Conservation (phyloP, 148 eudicot species). For the Euryodendron excelsum region DNA sequence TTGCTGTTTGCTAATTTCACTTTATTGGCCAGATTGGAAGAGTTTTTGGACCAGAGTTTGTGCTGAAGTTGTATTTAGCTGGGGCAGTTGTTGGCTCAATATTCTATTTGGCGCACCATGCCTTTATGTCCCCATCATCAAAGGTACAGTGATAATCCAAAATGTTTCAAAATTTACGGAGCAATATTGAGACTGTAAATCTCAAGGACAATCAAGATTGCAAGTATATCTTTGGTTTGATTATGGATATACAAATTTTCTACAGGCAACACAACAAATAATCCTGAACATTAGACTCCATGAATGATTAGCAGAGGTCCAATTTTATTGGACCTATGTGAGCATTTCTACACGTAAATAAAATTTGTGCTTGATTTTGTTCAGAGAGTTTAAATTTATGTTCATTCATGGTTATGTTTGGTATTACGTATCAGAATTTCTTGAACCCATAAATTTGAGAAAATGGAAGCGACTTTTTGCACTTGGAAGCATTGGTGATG, state of each 20-base stretch:
- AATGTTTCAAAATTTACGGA: neutral
- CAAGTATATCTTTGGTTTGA: neutral
- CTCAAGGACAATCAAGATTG: neutral
- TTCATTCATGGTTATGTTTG: neutral
- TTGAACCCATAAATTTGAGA: neutral
- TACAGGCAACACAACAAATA: neutral
- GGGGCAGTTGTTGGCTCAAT: conserved; percentile 82
- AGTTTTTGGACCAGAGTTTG: conserved; percentile 58
- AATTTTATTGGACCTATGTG: neutral
- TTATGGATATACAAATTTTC: neutral
- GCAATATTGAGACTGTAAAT: neutral
- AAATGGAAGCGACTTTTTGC: neutral
- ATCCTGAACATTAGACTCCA: neutral
- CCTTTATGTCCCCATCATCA: conserved; percentile 33
- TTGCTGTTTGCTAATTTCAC: conserved; percentile 11
- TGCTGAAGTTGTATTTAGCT: conserved; percentile 74
- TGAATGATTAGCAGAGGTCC: neutral
- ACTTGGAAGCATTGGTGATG: neutral
- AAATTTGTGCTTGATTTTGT: neutral
- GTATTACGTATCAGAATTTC: neutral
- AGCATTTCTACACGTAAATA: neutral
- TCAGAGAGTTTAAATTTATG: neutral
- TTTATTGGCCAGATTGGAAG: conserved; percentile 60
- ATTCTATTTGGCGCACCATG: conserved; percentile 74
- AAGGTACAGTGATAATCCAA: conserved; percentile 41